A percentile compares a stretch with the other conserved stretches of the same genome.
These are phyloP conservation scores for Scutellaria minor DNA, from an alignment of 257 asterid genomes.

Conservation along the genomic window DNA sequence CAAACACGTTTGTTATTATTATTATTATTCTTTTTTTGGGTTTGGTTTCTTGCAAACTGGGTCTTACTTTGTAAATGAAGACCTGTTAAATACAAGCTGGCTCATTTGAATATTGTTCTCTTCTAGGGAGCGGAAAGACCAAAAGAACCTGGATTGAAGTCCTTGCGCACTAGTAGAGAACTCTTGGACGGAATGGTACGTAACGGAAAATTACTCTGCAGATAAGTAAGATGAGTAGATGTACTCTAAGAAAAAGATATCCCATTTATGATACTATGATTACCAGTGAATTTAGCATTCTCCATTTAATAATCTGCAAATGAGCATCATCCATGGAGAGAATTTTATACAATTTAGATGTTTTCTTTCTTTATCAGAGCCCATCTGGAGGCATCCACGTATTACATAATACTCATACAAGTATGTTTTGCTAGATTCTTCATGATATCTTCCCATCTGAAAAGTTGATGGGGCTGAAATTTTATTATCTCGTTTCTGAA, in stretches of 20 bases:
- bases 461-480: conserved; percentile 11
- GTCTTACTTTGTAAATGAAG: conserved; percentile 13
- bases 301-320: conserved; percentile 4
- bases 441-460: conserved; percentile 2
- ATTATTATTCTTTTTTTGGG: too few relatives aligned
- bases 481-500: conserved; percentile 10
- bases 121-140: conserved; percentile 89
- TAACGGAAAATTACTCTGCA: conserved; percentile 17
- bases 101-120: neutral
- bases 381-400: neutral
- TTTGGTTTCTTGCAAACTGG: conserved; percentile 10
- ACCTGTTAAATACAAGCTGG: conserved; percentile 5
- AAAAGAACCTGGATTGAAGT: conserved; percentile 76
- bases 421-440: neutral
- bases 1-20: neutral
- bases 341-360: neutral
- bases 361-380: neutral
- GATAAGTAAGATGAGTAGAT: conserved; percentile 7
- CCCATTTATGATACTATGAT: neutral
- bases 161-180: conserved; percentile 86
- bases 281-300: conserved; percentile 27
- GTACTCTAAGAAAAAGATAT: neutral
- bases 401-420: neutral
- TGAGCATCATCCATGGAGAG: neutral
- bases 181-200: conserved; percentile 93